Evolutionary conservation across 192 early-diverging fungal species (phyloP).

Genomic region (Chytriomyces hyalinus): DNA sequence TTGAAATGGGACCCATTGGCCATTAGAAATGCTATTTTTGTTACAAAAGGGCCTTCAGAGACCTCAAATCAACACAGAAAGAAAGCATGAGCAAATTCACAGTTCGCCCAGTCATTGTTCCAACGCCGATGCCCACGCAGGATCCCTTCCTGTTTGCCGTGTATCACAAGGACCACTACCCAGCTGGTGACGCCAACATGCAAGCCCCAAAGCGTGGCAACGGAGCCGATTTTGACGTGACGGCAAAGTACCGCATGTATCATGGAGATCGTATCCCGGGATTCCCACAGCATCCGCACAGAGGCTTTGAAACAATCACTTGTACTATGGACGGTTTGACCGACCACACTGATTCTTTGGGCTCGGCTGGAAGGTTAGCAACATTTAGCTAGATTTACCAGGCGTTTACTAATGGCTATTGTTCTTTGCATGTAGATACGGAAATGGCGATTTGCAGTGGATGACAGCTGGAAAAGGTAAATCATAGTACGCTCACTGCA

Average conservation of each 20-base stretch:
- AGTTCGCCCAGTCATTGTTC: background rate
- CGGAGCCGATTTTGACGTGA: constrained; percentile 34
- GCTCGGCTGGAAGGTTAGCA: constrained; percentile 58
- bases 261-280: constrained; percentile 27
- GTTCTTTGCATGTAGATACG: constrained; percentile 34
- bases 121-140: constrained; percentile 6
- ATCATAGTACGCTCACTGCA: too few relatives aligned
- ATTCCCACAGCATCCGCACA: constrained; percentile 38
- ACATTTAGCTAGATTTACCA: background rate
- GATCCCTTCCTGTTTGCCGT: constrained; percentile 47
- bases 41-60: too few relatives aligned
- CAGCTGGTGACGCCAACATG: constrained; percentile 38
- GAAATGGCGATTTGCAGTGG: constrained; percentile 66
- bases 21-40: too few relatives aligned
- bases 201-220: constrained; percentile 36
- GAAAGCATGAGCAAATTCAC: background rate
- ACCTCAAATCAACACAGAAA: too few relatives aligned
- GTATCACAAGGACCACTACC: constrained; percentile 46
- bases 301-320: constrained; percentile 73
- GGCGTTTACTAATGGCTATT: too few relatives aligned
- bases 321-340: constrained; percentile 64
- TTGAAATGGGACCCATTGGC: too few relatives aligned
- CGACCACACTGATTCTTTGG: constrained; percentile 65
- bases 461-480: constrained; percentile 67
- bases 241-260: constrained; percentile 14